These are phyloP conservation scores for Ogataea salicorniae DNA, from an alignment of 805 yeast species.

Conservation along the genomic window DNA sequence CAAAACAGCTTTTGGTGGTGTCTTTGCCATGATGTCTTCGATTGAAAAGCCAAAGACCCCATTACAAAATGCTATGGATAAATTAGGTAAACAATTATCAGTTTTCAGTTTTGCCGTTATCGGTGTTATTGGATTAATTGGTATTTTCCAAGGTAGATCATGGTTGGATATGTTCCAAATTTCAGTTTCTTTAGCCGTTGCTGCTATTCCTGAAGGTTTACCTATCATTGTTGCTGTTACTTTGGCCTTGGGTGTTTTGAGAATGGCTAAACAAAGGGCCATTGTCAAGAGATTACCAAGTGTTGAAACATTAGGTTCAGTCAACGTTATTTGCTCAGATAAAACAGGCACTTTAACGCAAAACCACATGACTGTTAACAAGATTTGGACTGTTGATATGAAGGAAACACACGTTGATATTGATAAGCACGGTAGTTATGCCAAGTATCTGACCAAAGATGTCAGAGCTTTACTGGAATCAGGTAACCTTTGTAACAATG, in stretches of 20 bases:
- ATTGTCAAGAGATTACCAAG: slow-evolving; percentile 91
- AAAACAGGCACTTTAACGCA: slow-evolving; percentile 89
- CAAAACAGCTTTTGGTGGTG: slow-evolving; percentile 90
- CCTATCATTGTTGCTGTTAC: slow-evolving; percentile 98
- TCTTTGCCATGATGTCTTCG: slow-evolving; percentile 89
- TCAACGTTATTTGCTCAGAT: slow-evolving; percentile 88
- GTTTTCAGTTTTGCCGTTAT: slow-evolving; percentile 79
- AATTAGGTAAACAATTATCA: slow-evolving; percentile 86
- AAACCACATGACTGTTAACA: slow-evolving; percentile 86
- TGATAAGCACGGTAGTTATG: slow-evolving; percentile 40
- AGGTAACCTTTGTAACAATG: slow-evolving; percentile 73
- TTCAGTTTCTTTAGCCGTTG: slow-evolving; percentile 95
- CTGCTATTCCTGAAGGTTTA: slow-evolving; percentile 98
- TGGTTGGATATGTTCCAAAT: slow-evolving; percentile 99
- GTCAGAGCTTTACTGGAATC: slow-evolving; percentile 51
- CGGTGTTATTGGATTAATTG: slow-evolving; percentile 87
- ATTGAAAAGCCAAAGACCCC: slow-evolving; percentile 99
- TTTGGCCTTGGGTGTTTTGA: slow-evolving; percentile 87
- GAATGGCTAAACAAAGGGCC: slow-evolving; percentile 94
- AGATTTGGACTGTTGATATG: slow-evolving; percentile 73
- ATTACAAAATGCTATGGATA: slow-evolving; percentile 90
- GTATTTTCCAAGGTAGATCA: slow-evolving; percentile 84
- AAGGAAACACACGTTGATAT: slow-evolving; percentile 33
- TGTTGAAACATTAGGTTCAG: slow-evolving; percentile 93
- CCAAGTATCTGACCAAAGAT: slow-evolving; percentile 48